Evolutionary conservation across 2,329 filamentous ascomycete genomes (phyloP), one percentile per base, ranked within the genome.

Genomic region (Neonectria ditissima): DNA sequence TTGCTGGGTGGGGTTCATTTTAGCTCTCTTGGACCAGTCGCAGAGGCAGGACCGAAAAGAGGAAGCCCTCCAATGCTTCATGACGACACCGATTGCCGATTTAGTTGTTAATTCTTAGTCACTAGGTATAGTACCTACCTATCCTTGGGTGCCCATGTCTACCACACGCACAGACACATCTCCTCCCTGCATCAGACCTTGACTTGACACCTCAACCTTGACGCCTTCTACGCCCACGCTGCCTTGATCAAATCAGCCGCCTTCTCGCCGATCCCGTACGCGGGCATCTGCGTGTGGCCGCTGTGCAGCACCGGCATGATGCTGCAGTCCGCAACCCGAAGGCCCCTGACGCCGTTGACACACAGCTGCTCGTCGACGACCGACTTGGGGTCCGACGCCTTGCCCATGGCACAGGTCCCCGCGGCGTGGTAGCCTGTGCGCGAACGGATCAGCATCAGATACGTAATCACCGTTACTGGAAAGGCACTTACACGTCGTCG

Each of bases 261-360:
- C 68, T 85, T 85, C 74, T 87, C 85, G 0, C 83, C 85, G 65
- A 87, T 86, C 1, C 83, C 84, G 71, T 86, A 87, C 5, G 85
- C 85, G 4, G 84, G 84, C 84, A 87, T 87, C 68, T 87, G 84
- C 0, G 85, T 86, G 68, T 76, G 74, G 2, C 74, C 86, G 24
- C 78, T 78, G 67, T 86, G 81, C 4, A 87, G 71, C 1, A 74
- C 75, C 2, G 84, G 84, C 83, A 86, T 86, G 24, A 85, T 79
- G 69, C 81, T 84, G 66, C 80, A 82, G 65, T 87, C 84, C 0
- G 80, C 84, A 13, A 89, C 85, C 2, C 87, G 77, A n/a, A 89
- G 74, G 1, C 82, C 80, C 55, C 80, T 77, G 2, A 87, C 81
- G 2, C 86, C 86, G 7, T 79, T 79, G 0, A 88, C 86, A 2